Conservation (phyloP, 495 filamentous ascomycete genomes). For the Penicillium cinerascens region DNA sequence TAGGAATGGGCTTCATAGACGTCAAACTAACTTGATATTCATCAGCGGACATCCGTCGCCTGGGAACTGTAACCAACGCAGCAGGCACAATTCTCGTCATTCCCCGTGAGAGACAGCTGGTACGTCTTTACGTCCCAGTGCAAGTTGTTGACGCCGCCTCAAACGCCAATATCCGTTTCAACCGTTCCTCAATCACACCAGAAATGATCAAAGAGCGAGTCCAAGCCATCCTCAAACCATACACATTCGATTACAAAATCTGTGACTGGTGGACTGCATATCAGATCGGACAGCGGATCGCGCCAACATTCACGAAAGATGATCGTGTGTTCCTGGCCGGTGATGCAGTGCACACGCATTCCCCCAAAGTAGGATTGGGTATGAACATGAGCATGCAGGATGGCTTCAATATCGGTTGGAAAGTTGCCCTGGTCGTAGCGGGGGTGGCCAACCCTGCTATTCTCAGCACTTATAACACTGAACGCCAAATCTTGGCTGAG, state of each 20-base stretch:
- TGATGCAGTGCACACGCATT: constrained; percentile 81
- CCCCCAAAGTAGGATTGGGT: constrained; percentile 79
- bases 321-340: constrained; percentile 73
- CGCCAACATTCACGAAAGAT: constrained; percentile 61
- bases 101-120: constrained; percentile 62
- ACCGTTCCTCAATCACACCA: constrained; percentile 56
- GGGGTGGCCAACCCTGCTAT: constrained; percentile 54
- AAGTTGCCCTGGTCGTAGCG: constrained; percentile 63
- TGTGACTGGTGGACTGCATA: constrained; percentile 59
- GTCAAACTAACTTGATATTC: not conserved
- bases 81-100: constrained; percentile 64
- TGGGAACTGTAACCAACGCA: constrained; percentile 57
- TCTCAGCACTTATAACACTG: constrained; percentile 67
- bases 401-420: constrained; percentile 77
- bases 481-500: constrained; percentile 67
- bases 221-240: constrained; percentile 58
- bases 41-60: constrained; percentile 56
- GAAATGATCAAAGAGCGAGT: constrained; percentile 57
- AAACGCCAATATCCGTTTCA: constrained; percentile 18
- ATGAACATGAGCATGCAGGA: constrained; percentile 86
- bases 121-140: constrained; percentile 69
- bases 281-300: constrained; percentile 69
- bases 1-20: not conserved
- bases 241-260: constrained; percentile 56
- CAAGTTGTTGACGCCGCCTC: constrained; percentile 26